These are phyloP conservation scores for Mortierella sp. DNA, from an alignment of 371 early-diverging fungal species.

Conservation along the genomic window DNA sequence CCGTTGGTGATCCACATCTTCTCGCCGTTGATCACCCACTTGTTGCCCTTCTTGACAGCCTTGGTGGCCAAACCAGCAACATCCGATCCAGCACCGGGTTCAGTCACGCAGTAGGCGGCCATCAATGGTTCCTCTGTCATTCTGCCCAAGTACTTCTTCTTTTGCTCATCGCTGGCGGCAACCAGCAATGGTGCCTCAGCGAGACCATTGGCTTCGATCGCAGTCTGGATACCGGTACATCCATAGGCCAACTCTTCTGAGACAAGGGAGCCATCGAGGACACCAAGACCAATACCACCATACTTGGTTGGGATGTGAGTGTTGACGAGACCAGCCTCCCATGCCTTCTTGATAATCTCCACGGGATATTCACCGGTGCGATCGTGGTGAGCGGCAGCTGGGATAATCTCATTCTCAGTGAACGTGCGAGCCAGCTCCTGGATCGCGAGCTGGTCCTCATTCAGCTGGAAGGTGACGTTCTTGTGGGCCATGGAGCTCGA, in stretches of 20 bases:
- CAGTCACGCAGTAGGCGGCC: slow-evolving; percentile 95
- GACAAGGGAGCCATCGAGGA: slow-evolving; percentile 88
- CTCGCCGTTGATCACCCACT: slow-evolving; percentile 88
- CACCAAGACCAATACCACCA: slow-evolving; percentile 93
- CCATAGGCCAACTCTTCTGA: slow-evolving; percentile 98
- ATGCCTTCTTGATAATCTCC: slow-evolving; percentile 94
- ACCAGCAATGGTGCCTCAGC: slow-evolving; percentile 95
- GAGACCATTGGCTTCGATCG: slow-evolving; percentile 95
- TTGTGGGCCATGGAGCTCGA: slow-evolving; percentile 34
- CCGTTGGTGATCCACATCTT: slow-evolving; percentile 99
- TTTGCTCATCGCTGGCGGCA: slow-evolving; percentile 88
- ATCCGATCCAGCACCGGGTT: slow-evolving; percentile 95
- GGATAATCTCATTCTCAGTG: slow-evolving; percentile 90
- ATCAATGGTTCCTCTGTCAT: slow-evolving; percentile 83
- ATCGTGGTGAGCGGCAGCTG: slow-evolving; percentile 95
- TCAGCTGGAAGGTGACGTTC: slow-evolving; percentile 70
- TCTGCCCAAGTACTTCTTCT: slow-evolving; percentile 92
- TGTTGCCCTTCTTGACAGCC: slow-evolving; percentile 89
- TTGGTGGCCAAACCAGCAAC: slow-evolving; percentile 90
- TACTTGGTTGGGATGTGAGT: slow-evolving; percentile 89
- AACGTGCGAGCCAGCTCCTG: slow-evolving; percentile 96
- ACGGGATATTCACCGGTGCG: slow-evolving; percentile 92
- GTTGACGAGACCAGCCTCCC: slow-evolving; percentile 96
- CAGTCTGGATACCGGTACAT: slow-evolving; percentile 97
- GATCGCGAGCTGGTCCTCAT: slow-evolving; percentile 86